Evolutionary conservation across 345 rosid species (phyloP).

Genomic region (Citrus mangshanensis): DNA sequence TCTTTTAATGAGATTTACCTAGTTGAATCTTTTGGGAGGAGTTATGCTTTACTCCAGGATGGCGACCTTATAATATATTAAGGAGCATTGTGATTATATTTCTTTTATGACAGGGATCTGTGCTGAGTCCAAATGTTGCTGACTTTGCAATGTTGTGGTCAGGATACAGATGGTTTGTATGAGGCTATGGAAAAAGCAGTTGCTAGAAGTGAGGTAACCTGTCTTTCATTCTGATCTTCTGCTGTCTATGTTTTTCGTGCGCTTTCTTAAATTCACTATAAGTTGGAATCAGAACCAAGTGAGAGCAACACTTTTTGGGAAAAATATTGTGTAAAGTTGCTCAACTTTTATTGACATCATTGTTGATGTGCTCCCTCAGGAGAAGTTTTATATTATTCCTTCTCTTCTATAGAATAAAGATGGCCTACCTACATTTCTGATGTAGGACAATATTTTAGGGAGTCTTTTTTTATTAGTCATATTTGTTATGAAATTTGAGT

Average conservation of each 20-base stretch:
- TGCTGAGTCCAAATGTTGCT: constrained; percentile 64
- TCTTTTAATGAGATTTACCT: neutral
- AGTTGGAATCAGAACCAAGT: constrained; percentile 1
- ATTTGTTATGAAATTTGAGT: no score
- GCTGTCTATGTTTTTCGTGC: neutral
- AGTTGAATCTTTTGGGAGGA: constrained; percentile 2
- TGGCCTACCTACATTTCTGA: neutral
- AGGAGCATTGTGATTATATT: constrained; percentile 56
- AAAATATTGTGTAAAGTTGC: neutral
- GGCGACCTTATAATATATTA: constrained; percentile 36
- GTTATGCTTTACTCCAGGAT: constrained; percentile 20
- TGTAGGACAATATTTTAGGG: no score
- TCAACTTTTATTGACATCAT: neutral
- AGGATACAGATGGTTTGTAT: constrained; percentile 65
- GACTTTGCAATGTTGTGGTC: constrained; percentile 78
- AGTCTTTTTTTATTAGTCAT: no score
- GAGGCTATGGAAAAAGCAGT: constrained; percentile 59
- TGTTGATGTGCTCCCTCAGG: neutral
- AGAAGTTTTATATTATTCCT: neutral
- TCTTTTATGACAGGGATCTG: constrained; percentile 59
- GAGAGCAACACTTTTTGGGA: neutral
- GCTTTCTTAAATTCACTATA: neutral
- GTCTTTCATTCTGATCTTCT: neutral
- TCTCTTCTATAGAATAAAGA: neutral
- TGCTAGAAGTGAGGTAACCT: constrained; percentile 58